phyloP scores from a whole-genome alignment of 257 asterid genomes.

The Capsicum pubescens region DNA sequence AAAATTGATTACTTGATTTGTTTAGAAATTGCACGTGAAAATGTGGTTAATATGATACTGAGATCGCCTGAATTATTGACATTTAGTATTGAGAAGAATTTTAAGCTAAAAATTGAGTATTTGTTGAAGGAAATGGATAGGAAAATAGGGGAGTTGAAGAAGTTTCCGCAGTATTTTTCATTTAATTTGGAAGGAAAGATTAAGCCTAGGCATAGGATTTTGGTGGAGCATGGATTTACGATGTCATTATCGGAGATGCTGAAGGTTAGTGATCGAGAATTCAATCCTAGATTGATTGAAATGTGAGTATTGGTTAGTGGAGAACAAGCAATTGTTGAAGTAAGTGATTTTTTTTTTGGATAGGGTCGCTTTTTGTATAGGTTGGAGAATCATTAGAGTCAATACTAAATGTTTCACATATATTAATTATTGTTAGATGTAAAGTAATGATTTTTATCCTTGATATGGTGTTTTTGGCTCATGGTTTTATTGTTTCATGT shows the following conservation, averaged over 20 bases:
- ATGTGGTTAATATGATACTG: slow-evolving; percentile 72
- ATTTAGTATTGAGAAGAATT: slow-evolving; percentile 82
- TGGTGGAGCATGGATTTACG: slow-evolving; percentile 59
- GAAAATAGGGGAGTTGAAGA: slow-evolving; percentile 68
- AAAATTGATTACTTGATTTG: slow-evolving; percentile 64
- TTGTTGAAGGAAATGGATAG: slow-evolving; percentile 76
- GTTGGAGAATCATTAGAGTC: slow-evolving; percentile 7
- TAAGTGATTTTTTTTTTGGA: slow-evolving; percentile 32
- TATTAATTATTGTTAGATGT: background rate
- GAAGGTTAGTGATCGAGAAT: slow-evolving; percentile 79
- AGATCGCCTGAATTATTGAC: slow-evolving; percentile 90
- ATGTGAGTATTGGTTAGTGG: slow-evolving; percentile 51
- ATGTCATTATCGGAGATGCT: slow-evolving; percentile 71
- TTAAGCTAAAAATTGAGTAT: slow-evolving; percentile 66
- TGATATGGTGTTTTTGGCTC: background rate
- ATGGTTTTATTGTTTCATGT: background rate
- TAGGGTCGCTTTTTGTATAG: background rate
- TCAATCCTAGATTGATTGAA: slow-evolving; percentile 61
- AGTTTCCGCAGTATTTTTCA: slow-evolving; percentile 85
- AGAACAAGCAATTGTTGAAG: slow-evolving; percentile 39
- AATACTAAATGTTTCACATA: background rate
- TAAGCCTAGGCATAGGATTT: slow-evolving; percentile 62
- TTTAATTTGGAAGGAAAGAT: slow-evolving; percentile 86
- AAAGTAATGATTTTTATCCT: slow-evolving; percentile 20
- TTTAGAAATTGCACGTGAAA: slow-evolving; percentile 61